Evolutionary conservation across 2,329 filamentous ascomycete species (phyloP).

Genomic region (Monilinia fructigena): DNA sequence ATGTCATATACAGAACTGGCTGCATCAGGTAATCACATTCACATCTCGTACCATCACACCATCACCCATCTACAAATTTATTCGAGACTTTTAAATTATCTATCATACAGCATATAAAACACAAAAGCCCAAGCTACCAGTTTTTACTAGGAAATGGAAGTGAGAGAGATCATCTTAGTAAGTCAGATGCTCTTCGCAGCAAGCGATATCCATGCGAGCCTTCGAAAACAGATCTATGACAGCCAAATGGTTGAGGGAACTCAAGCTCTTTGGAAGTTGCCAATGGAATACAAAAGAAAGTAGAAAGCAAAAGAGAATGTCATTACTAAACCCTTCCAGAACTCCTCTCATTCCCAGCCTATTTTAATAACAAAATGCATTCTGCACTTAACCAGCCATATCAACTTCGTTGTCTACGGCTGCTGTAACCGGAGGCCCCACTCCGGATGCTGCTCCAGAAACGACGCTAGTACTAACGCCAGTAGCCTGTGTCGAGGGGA

Average conservation of each 20-base stretch:
- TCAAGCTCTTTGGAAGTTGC: slow-evolving; percentile 15
- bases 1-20: too few relatives aligned
- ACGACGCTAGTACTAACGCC: not conserved
- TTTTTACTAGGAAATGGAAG: slow-evolving; percentile 1
- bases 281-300: not conserved
- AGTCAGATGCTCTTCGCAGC: slow-evolving; percentile 2
- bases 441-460: slow-evolving; percentile 6
- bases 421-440: not conserved
- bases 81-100: slow-evolving; percentile 1
- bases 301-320: slow-evolving; percentile 7
- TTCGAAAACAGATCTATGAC: slow-evolving; percentile 12
- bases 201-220: slow-evolving; percentile 5
- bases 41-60: not conserved
- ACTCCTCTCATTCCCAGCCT: slow-evolving; percentile 8
- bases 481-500: slow-evolving; percentile 14
- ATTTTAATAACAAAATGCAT: not conserved
- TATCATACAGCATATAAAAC: slow-evolving; percentile 18
- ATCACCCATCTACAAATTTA: not conserved
- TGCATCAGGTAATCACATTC: too few relatives aligned
- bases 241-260: not conserved
- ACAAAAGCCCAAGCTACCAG: not conserved
- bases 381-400: slow-evolving; percentile 19
- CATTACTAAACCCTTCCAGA: slow-evolving; percentile 12
- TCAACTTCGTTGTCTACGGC: slow-evolving; percentile 21
- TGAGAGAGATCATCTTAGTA: not conserved